phyloP scores from a whole-genome alignment of 345 rosid genomes.

The Erodium maritimum region DNA sequence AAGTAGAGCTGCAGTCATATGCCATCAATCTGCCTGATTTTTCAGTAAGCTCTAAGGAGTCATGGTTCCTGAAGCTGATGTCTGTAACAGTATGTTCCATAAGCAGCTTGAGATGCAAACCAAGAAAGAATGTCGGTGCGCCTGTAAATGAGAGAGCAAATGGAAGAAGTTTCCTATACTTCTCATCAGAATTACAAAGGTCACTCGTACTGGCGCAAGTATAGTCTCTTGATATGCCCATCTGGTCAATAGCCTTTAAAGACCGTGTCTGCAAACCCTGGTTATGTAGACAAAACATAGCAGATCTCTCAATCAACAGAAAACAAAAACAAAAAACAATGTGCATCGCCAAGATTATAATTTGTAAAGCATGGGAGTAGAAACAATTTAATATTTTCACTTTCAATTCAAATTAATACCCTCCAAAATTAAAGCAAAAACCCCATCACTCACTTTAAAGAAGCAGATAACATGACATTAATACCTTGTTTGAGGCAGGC shows the following conservation, averaged over 20 bases:
- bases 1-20: slow-evolving; percentile 19
- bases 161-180: slow-evolving; percentile 24
- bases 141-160: slow-evolving; percentile 43
- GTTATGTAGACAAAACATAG: slow-evolving; percentile 9
- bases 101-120: slow-evolving; percentile 59
- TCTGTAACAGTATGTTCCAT: slow-evolving; percentile 30
- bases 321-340: background rate
- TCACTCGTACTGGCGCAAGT: slow-evolving; percentile 14
- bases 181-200: slow-evolving; percentile 21
- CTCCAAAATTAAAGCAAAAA: background rate
- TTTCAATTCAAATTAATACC: background rate
- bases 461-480: slow-evolving; percentile 4
- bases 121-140: slow-evolving; percentile 43
- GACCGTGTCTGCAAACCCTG: slow-evolving; percentile 43
- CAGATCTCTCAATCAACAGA: slow-evolving; percentile 6
- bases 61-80: slow-evolving; percentile 25
- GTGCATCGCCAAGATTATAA: background rate
- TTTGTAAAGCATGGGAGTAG: background rate
- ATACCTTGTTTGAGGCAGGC: slow-evolving; percentile 24
- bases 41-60: slow-evolving; percentile 23
- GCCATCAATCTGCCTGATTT: slow-evolving; percentile 21
- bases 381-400: no score
- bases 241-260: slow-evolving; percentile 20
- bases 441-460: background rate
- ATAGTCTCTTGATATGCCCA: slow-evolving; percentile 23